These are phyloP conservation scores for Spergularia marina DNA, from an alignment of 148 eudicot species.

Conservation along the genomic window DNA sequence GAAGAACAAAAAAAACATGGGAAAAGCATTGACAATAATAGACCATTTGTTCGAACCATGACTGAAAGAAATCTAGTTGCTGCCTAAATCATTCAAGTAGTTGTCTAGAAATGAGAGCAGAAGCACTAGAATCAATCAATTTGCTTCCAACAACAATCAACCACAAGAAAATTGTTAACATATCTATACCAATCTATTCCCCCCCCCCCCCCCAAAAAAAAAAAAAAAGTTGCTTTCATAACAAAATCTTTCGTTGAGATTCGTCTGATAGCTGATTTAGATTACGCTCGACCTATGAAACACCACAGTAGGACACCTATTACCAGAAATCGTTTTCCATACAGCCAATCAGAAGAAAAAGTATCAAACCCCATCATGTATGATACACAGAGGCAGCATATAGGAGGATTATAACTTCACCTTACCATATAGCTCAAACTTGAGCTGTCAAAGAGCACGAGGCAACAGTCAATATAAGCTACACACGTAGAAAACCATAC, in stretches of 20 bases:
- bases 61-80: neutral
- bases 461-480: neutral
- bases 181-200: too few relatives aligned
- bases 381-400: neutral
- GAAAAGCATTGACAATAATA: neutral
- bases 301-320: neutral
- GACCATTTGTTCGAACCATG: neutral
- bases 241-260: too few relatives aligned
- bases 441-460: neutral
- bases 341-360: neutral
- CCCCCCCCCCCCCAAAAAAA: too few relatives aligned
- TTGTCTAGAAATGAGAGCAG: too few relatives aligned
- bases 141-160: too few relatives aligned
- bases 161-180: too few relatives aligned
- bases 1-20: neutral
- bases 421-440: slow-evolving; percentile 1
- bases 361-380: neutral
- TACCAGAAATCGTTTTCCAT: neutral
- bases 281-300: too few relatives aligned
- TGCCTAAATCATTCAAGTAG: too few relatives aligned
- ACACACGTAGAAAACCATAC: neutral
- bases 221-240: too few relatives aligned
- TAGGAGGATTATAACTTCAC: neutral
- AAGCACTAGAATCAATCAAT: too few relatives aligned
- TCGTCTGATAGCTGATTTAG: too few relatives aligned